Conservation (phyloP, 2,329 filamentous ascomycete species). For the Cladosporium colombiae region DNA sequence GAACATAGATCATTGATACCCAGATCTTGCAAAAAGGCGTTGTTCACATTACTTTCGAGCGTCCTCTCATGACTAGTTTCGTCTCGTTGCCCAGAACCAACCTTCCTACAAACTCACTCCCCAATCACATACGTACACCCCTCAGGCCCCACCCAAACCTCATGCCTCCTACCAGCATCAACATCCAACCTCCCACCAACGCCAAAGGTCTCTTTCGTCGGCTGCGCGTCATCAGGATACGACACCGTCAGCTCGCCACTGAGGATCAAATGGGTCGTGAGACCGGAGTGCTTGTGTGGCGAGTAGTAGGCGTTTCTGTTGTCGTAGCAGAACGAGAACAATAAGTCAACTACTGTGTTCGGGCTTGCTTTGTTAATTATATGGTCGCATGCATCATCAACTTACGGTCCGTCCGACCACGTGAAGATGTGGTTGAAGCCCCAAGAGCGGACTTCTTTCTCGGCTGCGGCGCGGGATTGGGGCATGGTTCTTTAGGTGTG, state of each 20-base stretch:
- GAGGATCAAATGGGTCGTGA: slow-evolving; percentile 71
- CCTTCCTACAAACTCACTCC: slow-evolving; percentile 43
- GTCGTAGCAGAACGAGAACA: neutral
- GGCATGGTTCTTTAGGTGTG: neutral
- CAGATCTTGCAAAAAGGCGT: neutral
- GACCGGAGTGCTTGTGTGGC: slow-evolving; percentile 64
- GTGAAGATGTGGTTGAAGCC: slow-evolving; percentile 70
- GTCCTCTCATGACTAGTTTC: neutral
- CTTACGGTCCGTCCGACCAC: slow-evolving; percentile 70
- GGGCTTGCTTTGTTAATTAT: neutral
- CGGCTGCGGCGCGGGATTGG: slow-evolving; percentile 37
- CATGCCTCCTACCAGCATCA: slow-evolving; percentile 62
- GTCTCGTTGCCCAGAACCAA: neutral
- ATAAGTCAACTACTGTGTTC: neutral
- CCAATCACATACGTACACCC: slow-evolving; percentile 70
- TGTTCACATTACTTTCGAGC: neutral
- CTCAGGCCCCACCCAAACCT: slow-evolving; percentile 67
- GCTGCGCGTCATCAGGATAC: slow-evolving; percentile 61
- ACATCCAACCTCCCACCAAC: slow-evolving; percentile 67
- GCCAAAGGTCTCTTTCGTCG: slow-evolving; percentile 60
- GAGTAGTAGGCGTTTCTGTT: slow-evolving; percentile 66
- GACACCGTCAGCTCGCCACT: slow-evolving; percentile 65
- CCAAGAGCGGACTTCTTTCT: slow-evolving; percentile 67
- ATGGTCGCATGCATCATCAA: slow-evolving; percentile 26
- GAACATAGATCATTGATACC: slow-evolving; percentile 13